Evolutionary conservation across 768 basidiomycete genomes (phyloP), one percentile per base, ranked within the genome.

Genomic region (Chalciporus sphaerocephalus): DNA sequence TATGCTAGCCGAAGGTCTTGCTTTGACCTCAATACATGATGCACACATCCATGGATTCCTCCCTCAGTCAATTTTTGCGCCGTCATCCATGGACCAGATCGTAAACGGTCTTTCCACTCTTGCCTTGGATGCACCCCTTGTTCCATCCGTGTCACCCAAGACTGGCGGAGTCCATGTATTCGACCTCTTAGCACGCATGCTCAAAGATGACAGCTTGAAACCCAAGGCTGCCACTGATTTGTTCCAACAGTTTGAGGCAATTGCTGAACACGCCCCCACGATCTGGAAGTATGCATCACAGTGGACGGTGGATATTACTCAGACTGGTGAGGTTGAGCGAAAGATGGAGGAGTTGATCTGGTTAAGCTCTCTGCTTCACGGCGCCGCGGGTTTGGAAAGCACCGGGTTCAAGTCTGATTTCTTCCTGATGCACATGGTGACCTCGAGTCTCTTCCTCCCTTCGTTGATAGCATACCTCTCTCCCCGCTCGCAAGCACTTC

Each of bases 331-430:
- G 50, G 52, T 80, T 6, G 69, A 72, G n/a, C 60, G 67, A 15
- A 87, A 84, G 60, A 69, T 82, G 20, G 80, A 82, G 51, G 85
- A 89, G 53, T 51, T 89, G 4, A 56, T 67, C 5, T 88, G 83
- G 79, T 62, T 74, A 15, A 73, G 69, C 35, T 65, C 66, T 0
- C 45, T 84, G n/a, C 52, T 82, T 17, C 88, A 81, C 49, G 80
- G 73, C 2, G 65, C 80, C 16, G 75, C 72, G 6, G 83, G 79
- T 4, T 79, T 73, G 69, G 64, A 80, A 58, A 69, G 73, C 20
- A 75, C 73, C 1, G 79, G 85, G 44, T 49, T 52, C 34, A 36
- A 12, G 30, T 30, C 53, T 1, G 54, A 67, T 27, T 86, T 87
- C 61, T 75, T 78, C 68, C 42, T 70, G 38, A 56, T 61, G 55